Conservation (phyloP, 768 basidiomycete genomes). For the Arthromyces matolae region DNA sequence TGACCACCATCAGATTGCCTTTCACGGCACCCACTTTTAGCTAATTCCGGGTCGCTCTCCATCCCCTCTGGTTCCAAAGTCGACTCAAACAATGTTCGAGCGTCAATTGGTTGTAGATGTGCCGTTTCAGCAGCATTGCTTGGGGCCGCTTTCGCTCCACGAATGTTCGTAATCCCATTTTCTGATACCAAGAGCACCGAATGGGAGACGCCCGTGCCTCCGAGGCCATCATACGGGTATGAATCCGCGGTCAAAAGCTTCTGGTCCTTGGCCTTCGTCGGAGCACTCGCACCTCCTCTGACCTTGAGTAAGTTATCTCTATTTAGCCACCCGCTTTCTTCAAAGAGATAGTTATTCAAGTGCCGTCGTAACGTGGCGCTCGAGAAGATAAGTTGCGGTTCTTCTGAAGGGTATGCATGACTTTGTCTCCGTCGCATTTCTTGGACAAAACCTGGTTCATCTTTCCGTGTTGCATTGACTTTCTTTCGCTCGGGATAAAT, state of each 20-base stretch:
- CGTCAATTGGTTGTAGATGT: conserved; percentile 12
- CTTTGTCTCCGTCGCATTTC: conserved; percentile 13
- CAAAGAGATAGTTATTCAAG: conserved; percentile 49
- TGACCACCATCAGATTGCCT: neutral
- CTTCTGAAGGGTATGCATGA: conserved; percentile 10
- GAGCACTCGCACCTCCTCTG: conserved; percentile 20
- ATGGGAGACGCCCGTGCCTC: conserved; percentile 35
- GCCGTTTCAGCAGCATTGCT: conserved; percentile 1
- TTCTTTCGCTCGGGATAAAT: conserved; percentile 43
- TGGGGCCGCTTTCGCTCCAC: conserved; percentile 33
- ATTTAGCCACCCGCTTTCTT: conserved; percentile 58
- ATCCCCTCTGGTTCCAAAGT: conserved; percentile 9
- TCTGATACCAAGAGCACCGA: conserved; percentile 61
- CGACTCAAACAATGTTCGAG: conserved; percentile 17
- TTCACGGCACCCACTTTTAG: conserved; percentile 20
- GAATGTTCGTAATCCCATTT: conserved; percentile 53
- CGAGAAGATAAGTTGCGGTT: conserved; percentile 62
- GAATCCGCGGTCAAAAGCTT: conserved; percentile 1
- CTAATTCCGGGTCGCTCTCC: conserved; percentile 18
- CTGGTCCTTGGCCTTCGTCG: neutral
- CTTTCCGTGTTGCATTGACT: conserved; percentile 22
- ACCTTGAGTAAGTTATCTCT: conserved; percentile 39
- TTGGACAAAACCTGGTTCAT: conserved; percentile 20
- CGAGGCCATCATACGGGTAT: conserved; percentile 13
- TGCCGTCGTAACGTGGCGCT: conserved; percentile 67